Evolutionary conservation across 2,329 filamentous ascomycete species (phyloP), one percentile per base, ranked within the genome.

Genomic region (Cladophialophora chaetospira): DNA sequence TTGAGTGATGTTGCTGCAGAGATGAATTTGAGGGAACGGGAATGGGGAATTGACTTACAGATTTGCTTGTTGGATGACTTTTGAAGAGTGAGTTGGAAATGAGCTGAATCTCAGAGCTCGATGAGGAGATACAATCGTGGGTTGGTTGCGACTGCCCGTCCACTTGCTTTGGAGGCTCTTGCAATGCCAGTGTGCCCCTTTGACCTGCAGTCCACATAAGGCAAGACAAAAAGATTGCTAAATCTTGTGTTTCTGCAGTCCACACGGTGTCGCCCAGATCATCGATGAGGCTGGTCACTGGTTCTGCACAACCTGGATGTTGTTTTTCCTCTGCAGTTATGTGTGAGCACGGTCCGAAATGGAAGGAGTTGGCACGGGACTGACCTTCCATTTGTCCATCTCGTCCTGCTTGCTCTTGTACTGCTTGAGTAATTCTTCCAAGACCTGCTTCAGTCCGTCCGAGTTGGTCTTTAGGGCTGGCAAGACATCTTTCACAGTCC

Each of bases 331-430:
- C 76, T 77, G 60, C 63, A 64, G 21, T 10, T 29, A n/a, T 19
- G 15, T 15, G 45, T 62, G 31, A 47, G 25, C 29, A 29, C 19
- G n/a, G 8, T 5, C 44, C 13, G 35, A 54, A 29, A 10, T 43
- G 28, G 33, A 10, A 43, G 23, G 26, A 44, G 44, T 11, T 42
- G 36, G 43, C 21, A 15, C 17, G 9, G 10, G 25, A 70, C 85
- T 57, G 76, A 95, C 93, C 90, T 99, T 99, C 94, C 94, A 99
- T 74, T 88, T 92, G 72, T 99, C 93, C 80, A 99, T 84, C 71
- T 99, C 94, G 38, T 91, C 86, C 73, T 99, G 92, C 76, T 96
- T 96, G 28, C 80, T 77, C 79, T 96, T 96, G 81, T 97, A 97
- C 76, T 96, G 91, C 82, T 96, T 97, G 65, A 97, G 83, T 63